Evolutionary conservation across 306 rosid genomes (phyloP).

Genomic region (Parietaria judaica): DNA sequence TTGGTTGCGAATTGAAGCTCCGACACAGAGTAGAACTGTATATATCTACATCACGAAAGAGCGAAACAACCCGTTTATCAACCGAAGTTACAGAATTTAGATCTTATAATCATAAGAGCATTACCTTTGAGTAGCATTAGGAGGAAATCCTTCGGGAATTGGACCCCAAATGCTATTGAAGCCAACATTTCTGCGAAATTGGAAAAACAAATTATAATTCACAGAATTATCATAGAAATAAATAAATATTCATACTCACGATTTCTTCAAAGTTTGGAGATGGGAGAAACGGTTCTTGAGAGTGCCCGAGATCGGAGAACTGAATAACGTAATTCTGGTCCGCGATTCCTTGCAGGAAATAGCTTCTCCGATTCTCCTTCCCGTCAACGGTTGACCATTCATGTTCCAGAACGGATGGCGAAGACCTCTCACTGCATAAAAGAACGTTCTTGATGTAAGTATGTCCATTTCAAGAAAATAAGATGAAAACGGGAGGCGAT

Average conservation of each 20-base stretch:
- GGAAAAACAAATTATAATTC: too few relatives aligned
- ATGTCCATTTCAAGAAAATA: background rate
- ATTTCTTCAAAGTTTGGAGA: conserved; percentile 55
- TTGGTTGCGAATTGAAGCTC: conserved; percentile 76
- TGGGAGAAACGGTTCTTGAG: conserved; percentile 50
- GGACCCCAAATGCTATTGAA: conserved; percentile 57
- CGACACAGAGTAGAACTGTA: conserved; percentile 65
- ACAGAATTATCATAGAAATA: too few relatives aligned
- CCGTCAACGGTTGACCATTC: conserved; percentile 45
- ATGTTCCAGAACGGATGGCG: conserved; percentile 49
- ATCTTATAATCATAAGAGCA: background rate
- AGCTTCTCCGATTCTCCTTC: conserved; percentile 50
- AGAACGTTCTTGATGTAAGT: too few relatives aligned
- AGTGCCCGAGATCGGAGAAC: conserved; percentile 63
- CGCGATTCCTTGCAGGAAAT: conserved; percentile 87
- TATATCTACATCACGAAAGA: conserved; percentile 41
- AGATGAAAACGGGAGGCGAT: background rate
- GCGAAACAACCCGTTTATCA: too few relatives aligned
- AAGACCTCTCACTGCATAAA: conserved; percentile 51
- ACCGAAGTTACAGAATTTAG: background rate
- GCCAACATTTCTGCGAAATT: conserved; percentile 62
- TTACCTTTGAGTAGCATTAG: conserved; percentile 82
- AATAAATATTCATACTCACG: conserved; percentile 65
- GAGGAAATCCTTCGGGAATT: conserved; percentile 66
- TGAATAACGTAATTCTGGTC: conserved; percentile 74